Evolutionary conservation across 1,139 yeast species (phyloP).

Genomic region (Blastobotrys proliferans): DNA sequence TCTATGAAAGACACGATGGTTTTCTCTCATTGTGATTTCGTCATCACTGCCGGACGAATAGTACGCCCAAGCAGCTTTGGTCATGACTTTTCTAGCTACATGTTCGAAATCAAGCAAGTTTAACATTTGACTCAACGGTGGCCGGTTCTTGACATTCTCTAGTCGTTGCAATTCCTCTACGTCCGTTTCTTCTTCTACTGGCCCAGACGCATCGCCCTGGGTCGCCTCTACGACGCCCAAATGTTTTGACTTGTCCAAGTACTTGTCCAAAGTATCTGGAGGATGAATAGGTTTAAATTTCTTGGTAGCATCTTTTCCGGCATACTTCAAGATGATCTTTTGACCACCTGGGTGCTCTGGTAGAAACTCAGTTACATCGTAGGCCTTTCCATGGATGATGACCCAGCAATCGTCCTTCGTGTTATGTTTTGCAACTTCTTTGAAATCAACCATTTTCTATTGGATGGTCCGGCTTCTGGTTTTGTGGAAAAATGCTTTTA

Average conservation of each 20-base stretch:
- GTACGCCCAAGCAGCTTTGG: constrained; percentile 84
- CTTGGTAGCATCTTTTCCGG: constrained; percentile 89
- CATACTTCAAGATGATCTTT: constrained; percentile 65
- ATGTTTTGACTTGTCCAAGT: constrained; percentile 43
- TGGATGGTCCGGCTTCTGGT: not conserved
- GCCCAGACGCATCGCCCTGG: constrained; percentile 23
- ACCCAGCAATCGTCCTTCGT: constrained; percentile 76
- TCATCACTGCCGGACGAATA: constrained; percentile 92
- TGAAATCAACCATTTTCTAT: constrained; percentile 22
- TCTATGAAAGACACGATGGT: constrained; percentile 82
- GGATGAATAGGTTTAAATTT: constrained; percentile 87
- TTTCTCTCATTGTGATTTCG: constrained; percentile 83
- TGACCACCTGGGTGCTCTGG: constrained; percentile 88
- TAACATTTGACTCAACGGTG: constrained; percentile 63
- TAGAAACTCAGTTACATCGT: constrained; percentile 76
- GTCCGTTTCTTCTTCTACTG: constrained; percentile 31
- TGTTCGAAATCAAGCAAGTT: constrained; percentile 78
- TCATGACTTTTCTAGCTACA: constrained; percentile 73
- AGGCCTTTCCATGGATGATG: constrained; percentile 75
- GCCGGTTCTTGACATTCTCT: constrained; percentile 45
- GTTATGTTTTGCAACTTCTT: constrained; percentile 56
- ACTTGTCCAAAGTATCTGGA: constrained; percentile 62
- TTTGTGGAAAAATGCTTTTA: not conserved
- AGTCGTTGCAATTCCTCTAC: constrained; percentile 35
- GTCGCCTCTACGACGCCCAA: constrained; percentile 41